Conservation (phyloP, 75 land plant species). For the Sequoia sempervirens region DNA sequence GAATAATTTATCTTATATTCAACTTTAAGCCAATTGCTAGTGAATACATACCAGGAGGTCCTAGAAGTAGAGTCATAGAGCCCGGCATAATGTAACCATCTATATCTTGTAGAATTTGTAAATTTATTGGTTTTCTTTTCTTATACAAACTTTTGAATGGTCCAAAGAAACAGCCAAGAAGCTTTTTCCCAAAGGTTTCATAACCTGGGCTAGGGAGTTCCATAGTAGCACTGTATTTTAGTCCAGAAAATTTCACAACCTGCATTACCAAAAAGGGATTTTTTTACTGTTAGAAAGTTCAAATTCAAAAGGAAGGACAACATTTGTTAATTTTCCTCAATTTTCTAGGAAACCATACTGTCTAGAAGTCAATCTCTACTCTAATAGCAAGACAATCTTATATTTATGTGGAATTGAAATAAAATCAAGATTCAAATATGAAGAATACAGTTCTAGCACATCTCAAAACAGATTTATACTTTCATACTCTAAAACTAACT, state of each 20-base stretch:
- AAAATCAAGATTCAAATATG: no score
- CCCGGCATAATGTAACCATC: constrained; percentile 61
- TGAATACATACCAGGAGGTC: constrained; percentile 24
- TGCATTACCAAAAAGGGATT: background rate
- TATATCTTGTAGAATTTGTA: constrained; percentile 20
- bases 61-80: constrained; percentile 44
- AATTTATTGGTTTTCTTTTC: constrained; percentile 12
- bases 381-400: no score
- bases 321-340: background rate
- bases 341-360: background rate
- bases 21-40: background rate
- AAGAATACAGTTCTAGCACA: no score
- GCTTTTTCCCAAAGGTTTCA: constrained; percentile 28
- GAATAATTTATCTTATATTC: background rate
- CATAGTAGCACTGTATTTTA: constrained; percentile 12
- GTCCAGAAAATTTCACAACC: constrained; percentile 23
- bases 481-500: background rate
- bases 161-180: constrained; percentile 23
- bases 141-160: constrained; percentile 10
- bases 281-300: background rate
- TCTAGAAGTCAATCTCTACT: background rate
- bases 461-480: background rate
- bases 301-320: background rate
- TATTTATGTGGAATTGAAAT: background rate
- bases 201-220: constrained; percentile 8